Conservation (phyloP, 1,139 yeast species). For the Saccharomyces hybrid region DNA sequence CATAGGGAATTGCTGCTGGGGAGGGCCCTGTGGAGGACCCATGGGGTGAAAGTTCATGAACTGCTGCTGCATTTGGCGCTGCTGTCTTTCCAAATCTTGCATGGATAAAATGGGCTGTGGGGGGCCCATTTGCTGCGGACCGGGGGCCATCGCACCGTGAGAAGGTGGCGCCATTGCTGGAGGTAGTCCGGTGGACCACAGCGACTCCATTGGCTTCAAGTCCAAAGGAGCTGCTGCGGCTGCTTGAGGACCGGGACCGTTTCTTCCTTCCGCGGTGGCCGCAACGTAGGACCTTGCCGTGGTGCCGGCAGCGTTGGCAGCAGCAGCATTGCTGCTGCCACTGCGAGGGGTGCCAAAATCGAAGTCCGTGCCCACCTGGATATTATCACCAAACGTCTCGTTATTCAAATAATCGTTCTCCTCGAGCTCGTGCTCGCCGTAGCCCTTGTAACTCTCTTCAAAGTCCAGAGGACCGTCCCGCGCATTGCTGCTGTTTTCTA, state of each 20-base stretch:
- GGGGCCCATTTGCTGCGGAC: conserved; percentile 13
- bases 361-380: conserved; percentile 61
- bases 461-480: conserved; percentile 41
- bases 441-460: conserved; percentile 78
- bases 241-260: conserved; percentile 27
- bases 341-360: conserved; percentile 47
- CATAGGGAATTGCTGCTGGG: neutral
- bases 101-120: conserved; percentile 25
- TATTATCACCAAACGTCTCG: conserved; percentile 74
- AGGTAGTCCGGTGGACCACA: conserved; percentile 38
- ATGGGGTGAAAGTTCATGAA: neutral
- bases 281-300: conserved; percentile 8
- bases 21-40: neutral
- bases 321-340: conserved; percentile 34
- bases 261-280: conserved; percentile 21
- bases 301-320: conserved; percentile 13
- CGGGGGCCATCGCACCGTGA: conserved; percentile 12
- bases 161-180: conserved; percentile 17
- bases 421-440: conserved; percentile 61
- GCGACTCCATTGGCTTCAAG: conserved; percentile 58
- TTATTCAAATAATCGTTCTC: conserved; percentile 78
- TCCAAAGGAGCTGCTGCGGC: conserved; percentile 32
- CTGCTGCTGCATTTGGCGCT: conserved; percentile 19
- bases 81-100: conserved; percentile 32
- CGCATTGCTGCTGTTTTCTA: conserved; percentile 9